Conservation (phyloP, 148 eudicot genomes). For the Linanthus parryae region DNA sequence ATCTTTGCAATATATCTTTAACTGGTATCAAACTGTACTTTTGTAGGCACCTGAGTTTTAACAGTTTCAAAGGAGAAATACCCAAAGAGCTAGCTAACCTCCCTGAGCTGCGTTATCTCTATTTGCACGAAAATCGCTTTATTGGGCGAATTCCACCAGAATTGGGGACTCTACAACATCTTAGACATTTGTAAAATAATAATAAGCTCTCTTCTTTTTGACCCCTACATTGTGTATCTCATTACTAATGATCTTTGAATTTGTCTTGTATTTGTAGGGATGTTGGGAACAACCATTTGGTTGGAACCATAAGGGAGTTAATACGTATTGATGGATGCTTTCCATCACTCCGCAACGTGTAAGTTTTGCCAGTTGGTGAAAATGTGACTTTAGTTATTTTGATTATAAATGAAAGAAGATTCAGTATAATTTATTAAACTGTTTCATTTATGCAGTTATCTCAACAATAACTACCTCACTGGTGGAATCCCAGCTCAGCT, state of each 20-base stretch:
- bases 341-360: conserved; percentile 93
- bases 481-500: conserved; percentile 96
- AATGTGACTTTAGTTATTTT: too few relatives aligned
- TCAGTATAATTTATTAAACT: too few relatives aligned
- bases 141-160: conserved; percentile 88
- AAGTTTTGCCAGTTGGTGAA: too few relatives aligned
- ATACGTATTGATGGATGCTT: conserved; percentile 94
- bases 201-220: conserved; percentile 1
- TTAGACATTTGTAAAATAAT: conserved; percentile 89
- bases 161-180: conserved; percentile 73
- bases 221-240: too few relatives aligned
- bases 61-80: conserved; percentile 91
- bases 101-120: conserved; percentile 75
- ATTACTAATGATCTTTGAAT: conserved; percentile 8
- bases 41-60: conserved; percentile 86
- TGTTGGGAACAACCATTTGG: conserved; percentile 87
- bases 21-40: conserved; percentile 2
- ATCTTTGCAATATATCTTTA: neutral
- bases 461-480: conserved; percentile 84
- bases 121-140: conserved; percentile 88
- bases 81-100: conserved; percentile 92
- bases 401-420: too few relatives aligned
- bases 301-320: conserved; percentile 93
- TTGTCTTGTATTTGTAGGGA: conserved; percentile 47
- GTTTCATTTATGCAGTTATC: conserved; percentile 41